Base-by-base conservation (phyloP, 257 asterid species). In the Przewalskia tangutica region DNA sequence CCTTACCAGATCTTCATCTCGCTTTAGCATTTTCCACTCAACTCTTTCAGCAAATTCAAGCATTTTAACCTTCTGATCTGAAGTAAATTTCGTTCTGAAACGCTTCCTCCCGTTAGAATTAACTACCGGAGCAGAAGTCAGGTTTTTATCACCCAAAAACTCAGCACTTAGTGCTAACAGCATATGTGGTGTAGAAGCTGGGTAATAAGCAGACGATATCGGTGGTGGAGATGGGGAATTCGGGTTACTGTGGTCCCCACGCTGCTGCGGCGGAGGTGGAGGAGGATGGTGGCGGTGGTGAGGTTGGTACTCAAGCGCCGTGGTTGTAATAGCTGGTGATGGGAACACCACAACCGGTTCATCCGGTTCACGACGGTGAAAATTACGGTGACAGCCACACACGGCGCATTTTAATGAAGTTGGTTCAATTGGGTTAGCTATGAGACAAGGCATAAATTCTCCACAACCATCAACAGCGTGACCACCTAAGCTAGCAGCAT, bases 401-500 rank as follows among this genome's bases (percentile, higher is more conserved):
- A 97, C 99, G n/a, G 99, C 98, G 89, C 99, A 95, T 89, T 91
- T 94, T 2, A 95, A 91, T 11, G 97, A 91, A n/a, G 99, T 89
- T 50, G 99, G 98, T 83, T 94, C 96, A 23, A 91, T 64, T n/a
- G 97, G 90, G 80, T 87, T 88, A 12, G 94, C 82, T 3, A 89
- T 64, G 0, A 93, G 95, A 0, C 97, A 90, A 2, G 97, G 98
- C 99, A 95, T 94, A 85, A 95, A 95, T 71, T 95, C 99, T 0
- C 99, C 99, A 80, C 99, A 95, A 3, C 99, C 99, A 87, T 96
- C 99, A 63, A 96, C 89, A 23, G 99, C 98, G 89, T 96, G 98
- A 82, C 90, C 91, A 36, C 99, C 99, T 34, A 95, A 55, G 68
- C 81, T 80, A 60, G 98, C 99, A 32, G 99, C 99, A 87, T 95